Percentiles rank a stretch among this genome's conserved stretches.
Conservation (phyloP, 2,329 filamentous ascomycete genomes). For the Penicillium sp. region DNA sequence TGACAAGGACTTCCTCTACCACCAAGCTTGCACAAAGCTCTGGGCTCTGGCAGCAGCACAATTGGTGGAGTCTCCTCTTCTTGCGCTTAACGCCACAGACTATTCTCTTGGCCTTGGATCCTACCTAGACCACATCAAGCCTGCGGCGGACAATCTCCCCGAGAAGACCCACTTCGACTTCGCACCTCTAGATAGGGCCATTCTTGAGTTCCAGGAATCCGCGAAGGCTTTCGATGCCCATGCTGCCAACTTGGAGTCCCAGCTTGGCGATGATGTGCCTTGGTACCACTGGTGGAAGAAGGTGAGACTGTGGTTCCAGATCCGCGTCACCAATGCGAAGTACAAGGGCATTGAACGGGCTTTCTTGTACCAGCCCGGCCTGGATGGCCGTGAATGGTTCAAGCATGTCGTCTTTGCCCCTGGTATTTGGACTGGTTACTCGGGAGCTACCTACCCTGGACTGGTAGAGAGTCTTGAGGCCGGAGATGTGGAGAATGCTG, state of each 20-base stretch:
- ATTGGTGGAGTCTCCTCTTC: conserved; percentile 60
- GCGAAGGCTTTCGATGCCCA: conserved; percentile 53
- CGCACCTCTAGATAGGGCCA: conserved; percentile 48
- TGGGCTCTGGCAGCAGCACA: conserved; percentile 61
- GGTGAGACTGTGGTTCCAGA: conserved; percentile 60
- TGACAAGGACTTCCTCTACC: conserved; percentile 61
- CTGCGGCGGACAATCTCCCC: conserved; percentile 26
- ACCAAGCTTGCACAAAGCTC: conserved; percentile 63
- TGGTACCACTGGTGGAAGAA: conserved; percentile 77
- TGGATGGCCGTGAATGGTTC: conserved; percentile 83
- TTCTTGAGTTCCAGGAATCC: conserved; percentile 49
- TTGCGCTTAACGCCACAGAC: conserved; percentile 63
- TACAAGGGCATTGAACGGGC: conserved; percentile 82
- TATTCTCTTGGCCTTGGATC: conserved; percentile 58
- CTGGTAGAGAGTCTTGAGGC: conserved; percentile 62
- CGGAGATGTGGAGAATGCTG: conserved; percentile 45
- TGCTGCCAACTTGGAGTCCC: conserved; percentile 46
- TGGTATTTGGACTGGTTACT: conserved; percentile 86
- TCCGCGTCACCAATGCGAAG: conserved; percentile 69
- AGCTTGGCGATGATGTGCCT: conserved; percentile 58
- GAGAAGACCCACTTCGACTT: conserved; percentile 40
- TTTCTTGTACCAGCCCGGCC: conserved; percentile 71
- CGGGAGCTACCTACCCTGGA: conserved; percentile 67
- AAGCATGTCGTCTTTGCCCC: conserved; percentile 95
- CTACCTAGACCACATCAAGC: conserved; percentile 41